Base-by-base conservation (phyloP, 2,329 filamentous ascomycete genomes). In the Calonectria hongkongensis region DNA sequence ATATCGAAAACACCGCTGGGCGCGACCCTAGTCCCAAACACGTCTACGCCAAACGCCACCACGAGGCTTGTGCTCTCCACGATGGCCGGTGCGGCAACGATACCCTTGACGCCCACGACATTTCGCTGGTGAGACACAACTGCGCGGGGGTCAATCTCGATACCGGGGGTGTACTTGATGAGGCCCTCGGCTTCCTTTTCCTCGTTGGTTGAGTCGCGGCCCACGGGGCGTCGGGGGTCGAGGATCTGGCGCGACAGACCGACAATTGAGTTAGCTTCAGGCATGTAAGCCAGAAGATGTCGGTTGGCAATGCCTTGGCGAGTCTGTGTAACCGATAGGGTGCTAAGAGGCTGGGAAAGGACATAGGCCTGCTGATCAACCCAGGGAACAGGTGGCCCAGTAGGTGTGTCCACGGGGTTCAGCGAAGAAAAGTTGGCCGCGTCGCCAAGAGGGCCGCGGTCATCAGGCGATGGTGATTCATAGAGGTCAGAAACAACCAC, bases 21-120 rank as follows among this genome's bases (percentile, higher is more conserved):
- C n/a, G 93, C 91, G 13, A 97, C 91, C 66, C 95, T 89, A 1
- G 95, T 96, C 16, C 94, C 95, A 77, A 97, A 99, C 2, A 98
- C 87, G 82, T 99, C 97, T 16, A 95, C 83, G 4, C 97, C 97
- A 80, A 94, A 98, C 0, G 95, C 95, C 80, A 98, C 93, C 15
- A 99, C 90, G 68, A 98, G 84, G 79, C 94, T 96, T 1, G 97
- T 98, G 85, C 96, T 98, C 86, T 99, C 97, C 36, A 99, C 89
- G 5, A 95, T 84, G 1, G 95, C 94, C 0, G 96, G 94, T 21
- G 90, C 90, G 0, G 95, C 92, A 36, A 96, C 89, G 25, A 98
- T 91, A 56, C 91, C 87, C 72, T 90, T 87, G 50, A 98, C 89
- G 7, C 95, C 95, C 2, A 96, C 73, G 1, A 98, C 90, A 75